These are phyloP conservation scores for Pueraria montana DNA, from an alignment of 306 rosid species.

Conservation along the genomic window DNA sequence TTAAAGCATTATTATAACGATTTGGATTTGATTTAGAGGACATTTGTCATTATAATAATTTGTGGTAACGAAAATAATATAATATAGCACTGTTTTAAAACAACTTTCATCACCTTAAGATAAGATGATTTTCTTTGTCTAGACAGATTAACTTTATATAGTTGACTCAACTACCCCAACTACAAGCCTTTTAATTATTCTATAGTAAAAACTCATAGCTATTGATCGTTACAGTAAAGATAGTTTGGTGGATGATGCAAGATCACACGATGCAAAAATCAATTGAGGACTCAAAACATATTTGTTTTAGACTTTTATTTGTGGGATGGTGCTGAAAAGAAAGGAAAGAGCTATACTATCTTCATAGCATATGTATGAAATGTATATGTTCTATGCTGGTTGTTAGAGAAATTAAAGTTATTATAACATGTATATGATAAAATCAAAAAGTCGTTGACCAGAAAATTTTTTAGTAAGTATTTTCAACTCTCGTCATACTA, in stretches of 20 bases:
- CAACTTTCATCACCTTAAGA: slow-evolving; percentile 33
- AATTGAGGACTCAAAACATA: too few relatives aligned
- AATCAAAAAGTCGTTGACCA: not conserved
- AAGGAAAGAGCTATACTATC: not conserved
- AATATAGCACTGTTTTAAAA: slow-evolving; percentile 17
- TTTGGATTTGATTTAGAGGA: not conserved
- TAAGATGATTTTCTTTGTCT: not conserved
- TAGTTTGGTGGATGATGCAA: too few relatives aligned
- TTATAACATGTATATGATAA: too few relatives aligned
- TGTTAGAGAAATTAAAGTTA: too few relatives aligned
- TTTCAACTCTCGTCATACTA: not conserved
- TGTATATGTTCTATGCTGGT: not conserved
- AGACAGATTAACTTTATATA: slow-evolving; percentile 3
- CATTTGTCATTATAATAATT: slow-evolving; percentile 30
- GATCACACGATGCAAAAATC: slow-evolving; percentile 21
- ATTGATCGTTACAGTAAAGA: too few relatives aligned
- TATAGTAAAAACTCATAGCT: not conserved
- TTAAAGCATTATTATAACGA: slow-evolving; percentile 3
- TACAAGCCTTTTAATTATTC: slow-evolving; percentile 12
- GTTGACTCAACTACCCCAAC: slow-evolving; percentile 45
- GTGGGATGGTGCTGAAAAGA: not conserved
- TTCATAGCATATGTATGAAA: not conserved
- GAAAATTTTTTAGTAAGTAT: not conserved
- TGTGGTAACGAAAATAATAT: slow-evolving; percentile 9
- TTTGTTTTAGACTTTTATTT: too few relatives aligned